A percentile compares a stretch with the other conserved stretches of the same genome.
These are phyloP conservation scores for Spathaspora girioi DNA, from an alignment of 805 yeast species.

Conservation along the genomic window DNA sequence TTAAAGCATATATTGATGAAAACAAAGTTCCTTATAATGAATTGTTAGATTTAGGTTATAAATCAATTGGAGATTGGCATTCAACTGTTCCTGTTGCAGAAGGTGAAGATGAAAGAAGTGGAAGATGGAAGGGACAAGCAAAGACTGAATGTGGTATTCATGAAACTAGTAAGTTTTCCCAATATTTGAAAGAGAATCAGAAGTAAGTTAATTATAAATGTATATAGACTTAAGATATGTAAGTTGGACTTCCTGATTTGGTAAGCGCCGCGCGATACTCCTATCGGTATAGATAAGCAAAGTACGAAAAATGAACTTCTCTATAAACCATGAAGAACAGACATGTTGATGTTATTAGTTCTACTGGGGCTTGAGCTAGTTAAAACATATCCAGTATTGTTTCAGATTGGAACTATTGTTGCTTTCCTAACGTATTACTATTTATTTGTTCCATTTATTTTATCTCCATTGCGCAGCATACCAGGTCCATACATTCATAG, in stretches of 20 bases:
- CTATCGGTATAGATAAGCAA: background rate
- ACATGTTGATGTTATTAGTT: background rate
- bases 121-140: constrained; percentile 90
- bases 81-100: constrained; percentile 85
- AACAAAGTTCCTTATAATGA: constrained; percentile 83
- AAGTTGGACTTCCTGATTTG: background rate
- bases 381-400: background rate
- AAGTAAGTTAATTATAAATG: background rate
- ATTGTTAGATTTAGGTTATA: constrained; percentile 79
- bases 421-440: constrained; percentile 21
- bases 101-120: constrained; percentile 95
- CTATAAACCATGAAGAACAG: background rate
- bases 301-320: background rate
- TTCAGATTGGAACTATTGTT: background rate
- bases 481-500: constrained; percentile 61
- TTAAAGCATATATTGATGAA: constrained; percentile 62
- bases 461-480: constrained; percentile 46
- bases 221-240: background rate
- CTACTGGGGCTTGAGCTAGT: background rate
- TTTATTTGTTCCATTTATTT: constrained; percentile 42
- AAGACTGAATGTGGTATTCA: constrained; percentile 98
- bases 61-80: constrained; percentile 94
- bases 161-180: constrained; percentile 69
- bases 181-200: constrained; percentile 35
- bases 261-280: background rate